These are phyloP conservation scores for Ceratocystis lukuohia DNA, from an alignment of 2,329 filamentous ascomycete species.

Conservation along the genomic window DNA sequence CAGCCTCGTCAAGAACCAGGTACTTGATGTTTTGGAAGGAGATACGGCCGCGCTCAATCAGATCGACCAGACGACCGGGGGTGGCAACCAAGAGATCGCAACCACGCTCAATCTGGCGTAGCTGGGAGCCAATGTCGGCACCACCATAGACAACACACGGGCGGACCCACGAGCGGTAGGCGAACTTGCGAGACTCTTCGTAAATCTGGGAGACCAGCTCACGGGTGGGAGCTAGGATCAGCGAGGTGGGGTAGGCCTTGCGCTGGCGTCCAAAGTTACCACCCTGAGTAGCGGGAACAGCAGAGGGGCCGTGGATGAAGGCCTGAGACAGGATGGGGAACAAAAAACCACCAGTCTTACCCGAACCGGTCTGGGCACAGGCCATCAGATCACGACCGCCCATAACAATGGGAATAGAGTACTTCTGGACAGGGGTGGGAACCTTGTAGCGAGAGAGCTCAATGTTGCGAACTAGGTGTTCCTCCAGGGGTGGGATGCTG, in stretches of 20 bases:
- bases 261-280: conserved; percentile 80
- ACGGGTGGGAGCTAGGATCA: conserved; percentile 92
- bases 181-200: conserved; percentile 94
- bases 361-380: conserved; percentile 98
- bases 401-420: conserved; percentile 98
- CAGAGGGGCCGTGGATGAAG: conserved; percentile 74
- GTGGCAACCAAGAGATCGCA: conserved; percentile 96
- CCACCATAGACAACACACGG: conserved; percentile 98
- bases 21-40: conserved; percentile 99
- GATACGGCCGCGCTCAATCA: conserved; percentile 97
- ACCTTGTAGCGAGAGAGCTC: conserved; percentile 87
- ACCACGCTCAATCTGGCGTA: conserved; percentile 92
- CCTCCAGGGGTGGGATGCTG: conserved; percentile 87
- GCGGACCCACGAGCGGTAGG: conserved; percentile 96
- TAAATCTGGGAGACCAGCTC: conserved; percentile 98
- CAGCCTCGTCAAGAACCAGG: conserved; percentile 94
- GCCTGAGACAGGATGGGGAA: conserved; percentile 99
- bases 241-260: conserved; percentile 91
- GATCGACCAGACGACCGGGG: conserved; percentile 88
- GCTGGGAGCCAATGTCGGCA: conserved; percentile 95
- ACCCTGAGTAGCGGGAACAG: conserved; percentile 47
- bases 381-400: conserved; percentile 96
- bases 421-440: conserved; percentile 96
- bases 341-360: conserved; percentile 98
- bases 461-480: conserved; percentile 88